Base-by-base conservation (phyloP, 192 early-diverging fungal species). In the Dissophora ornata region DNA sequence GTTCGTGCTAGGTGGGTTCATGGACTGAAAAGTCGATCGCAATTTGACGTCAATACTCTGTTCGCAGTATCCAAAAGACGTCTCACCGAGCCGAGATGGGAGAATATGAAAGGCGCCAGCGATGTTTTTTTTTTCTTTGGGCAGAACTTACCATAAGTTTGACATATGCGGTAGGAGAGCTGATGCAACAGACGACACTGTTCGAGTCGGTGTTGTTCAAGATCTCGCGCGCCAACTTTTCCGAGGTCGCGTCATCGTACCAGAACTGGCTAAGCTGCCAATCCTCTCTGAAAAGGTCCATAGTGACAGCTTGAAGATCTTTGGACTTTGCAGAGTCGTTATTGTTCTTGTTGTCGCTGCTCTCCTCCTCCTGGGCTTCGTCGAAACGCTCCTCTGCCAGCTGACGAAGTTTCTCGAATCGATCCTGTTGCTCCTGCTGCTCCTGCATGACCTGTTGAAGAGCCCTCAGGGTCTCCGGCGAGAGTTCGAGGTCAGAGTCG, bases 251-350 rank as follows among this genome's bases (percentile, higher is more conserved):
- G 19, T 83, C 80, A 18, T 79, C 57, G 52, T 85, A 85, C 83
- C 80, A 86, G 48, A 84, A 83, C 60, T 88, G 84, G 28, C 79
- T 82, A 49, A 89, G 69, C 77, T 94, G 92, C 93, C 93, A 93
- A 78, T 94, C 91, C 67, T 94, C 92, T 29, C 83, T 84, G 81
- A 93, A 94, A 41, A 75, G 80, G 18, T 82, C 81, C 86, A 94
- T 93, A 34, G 82, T 71, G 32, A 70, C 44, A 32, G 80, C 60
- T 28, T 79, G 79, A 28, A 66, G 33, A 22, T 81, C 57, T 24
- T 69, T 69, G 18, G 66, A 40, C 19, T 69, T n/a, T n/a, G n/a
- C 25, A 16, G 48, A 48, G 18, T 36, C 28, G 12, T 79, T 62
- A n/a, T n/a, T n/a, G n/a, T n/a, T 12, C 64, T 60, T 58, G 33